A percentile compares a stretch with the other conserved stretches of the same genome.
Evolutionary conservation across 2,329 filamentous ascomycete genomes (phyloP).

Genomic region (Fusarium pilosicola): DNA sequence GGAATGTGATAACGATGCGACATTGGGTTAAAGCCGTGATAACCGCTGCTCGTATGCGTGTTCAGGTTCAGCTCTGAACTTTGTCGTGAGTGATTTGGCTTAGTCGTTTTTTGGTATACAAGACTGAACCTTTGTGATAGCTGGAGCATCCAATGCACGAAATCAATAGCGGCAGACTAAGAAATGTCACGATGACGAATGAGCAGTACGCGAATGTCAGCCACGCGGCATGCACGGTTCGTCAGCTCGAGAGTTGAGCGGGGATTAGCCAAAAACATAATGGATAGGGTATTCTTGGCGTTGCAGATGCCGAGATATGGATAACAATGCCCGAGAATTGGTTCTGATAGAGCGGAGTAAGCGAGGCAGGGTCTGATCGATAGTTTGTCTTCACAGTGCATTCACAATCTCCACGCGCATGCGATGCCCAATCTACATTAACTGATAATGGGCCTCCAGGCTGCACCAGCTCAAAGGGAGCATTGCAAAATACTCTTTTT

Average conservation of each 20-base stretch:
- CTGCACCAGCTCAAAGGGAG: neutral
- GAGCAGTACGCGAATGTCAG: neutral
- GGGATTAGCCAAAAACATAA: neutral
- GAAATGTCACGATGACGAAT: neutral
- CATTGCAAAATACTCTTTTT: no score
- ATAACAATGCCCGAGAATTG: neutral
- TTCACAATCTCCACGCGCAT: neutral
- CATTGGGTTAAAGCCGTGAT: neutral
- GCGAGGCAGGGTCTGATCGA: neutral
- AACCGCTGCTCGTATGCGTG: neutral
- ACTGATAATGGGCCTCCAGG: neutral
- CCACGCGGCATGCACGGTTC: neutral
- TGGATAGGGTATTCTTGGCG: neutral
- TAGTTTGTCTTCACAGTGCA: neutral
- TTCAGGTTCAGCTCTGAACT: slow-evolving; percentile 4
- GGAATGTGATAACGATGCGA: neutral
- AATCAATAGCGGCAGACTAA: neutral
- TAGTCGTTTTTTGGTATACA: neutral
- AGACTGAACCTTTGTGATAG: neutral
- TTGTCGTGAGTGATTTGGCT: neutral
- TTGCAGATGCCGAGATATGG: neutral
- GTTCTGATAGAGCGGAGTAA: neutral
- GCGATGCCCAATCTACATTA: neutral
- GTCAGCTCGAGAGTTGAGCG: neutral
- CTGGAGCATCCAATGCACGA: neutral